Conservation (phyloP, 495 filamentous ascomycete species). For the Amniculicola lignicola region DNA sequence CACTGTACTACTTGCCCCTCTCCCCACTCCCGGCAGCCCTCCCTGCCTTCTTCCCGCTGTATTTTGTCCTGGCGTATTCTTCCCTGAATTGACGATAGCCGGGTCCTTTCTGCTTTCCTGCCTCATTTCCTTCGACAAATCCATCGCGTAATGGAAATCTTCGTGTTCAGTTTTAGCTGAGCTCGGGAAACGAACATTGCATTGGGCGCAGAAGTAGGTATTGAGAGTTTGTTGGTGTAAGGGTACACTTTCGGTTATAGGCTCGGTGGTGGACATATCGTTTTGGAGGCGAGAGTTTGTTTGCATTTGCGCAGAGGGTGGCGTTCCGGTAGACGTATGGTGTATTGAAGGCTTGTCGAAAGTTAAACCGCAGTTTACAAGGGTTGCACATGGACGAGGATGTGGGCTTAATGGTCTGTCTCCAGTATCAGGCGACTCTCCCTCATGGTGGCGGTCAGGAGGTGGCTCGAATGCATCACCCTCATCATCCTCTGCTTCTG, state of each 20-base stretch:
- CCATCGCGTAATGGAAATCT: slow-evolving; percentile 95
- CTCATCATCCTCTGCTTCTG: slow-evolving; percentile 1
- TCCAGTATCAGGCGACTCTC: not conserved
- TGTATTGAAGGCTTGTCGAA: not conserved
- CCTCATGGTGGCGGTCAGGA: not conserved
- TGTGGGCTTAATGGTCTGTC: slow-evolving; percentile 2
- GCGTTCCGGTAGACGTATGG: slow-evolving; percentile 5
- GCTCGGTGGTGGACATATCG: not conserved
- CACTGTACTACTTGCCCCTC: slow-evolving; percentile 13
- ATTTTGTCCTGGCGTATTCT: slow-evolving; percentile 5
- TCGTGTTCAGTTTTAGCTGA: slow-evolving; percentile 70
- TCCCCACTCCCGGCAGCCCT: slow-evolving; percentile 16
- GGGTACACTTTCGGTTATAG: slow-evolving; percentile 4
- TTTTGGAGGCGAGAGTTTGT: not conserved
- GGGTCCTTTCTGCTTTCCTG: slow-evolving; percentile 48
- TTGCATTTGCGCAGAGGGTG: slow-evolving; percentile 28
- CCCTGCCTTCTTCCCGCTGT: slow-evolving; percentile 28
- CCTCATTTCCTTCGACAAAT: slow-evolving; percentile 74
- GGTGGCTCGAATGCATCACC: slow-evolving; percentile 4
- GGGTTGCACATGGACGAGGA: too few relatives aligned
- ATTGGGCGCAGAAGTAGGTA: slow-evolving; percentile 62
- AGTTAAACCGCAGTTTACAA: too few relatives aligned
- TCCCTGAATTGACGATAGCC: not conserved
- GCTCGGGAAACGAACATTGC: slow-evolving; percentile 55
- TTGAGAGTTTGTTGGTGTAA: slow-evolving; percentile 43